Base-by-base conservation (phyloP, 331 rosid genomes). In the Pyracantha coccinea region DNA sequence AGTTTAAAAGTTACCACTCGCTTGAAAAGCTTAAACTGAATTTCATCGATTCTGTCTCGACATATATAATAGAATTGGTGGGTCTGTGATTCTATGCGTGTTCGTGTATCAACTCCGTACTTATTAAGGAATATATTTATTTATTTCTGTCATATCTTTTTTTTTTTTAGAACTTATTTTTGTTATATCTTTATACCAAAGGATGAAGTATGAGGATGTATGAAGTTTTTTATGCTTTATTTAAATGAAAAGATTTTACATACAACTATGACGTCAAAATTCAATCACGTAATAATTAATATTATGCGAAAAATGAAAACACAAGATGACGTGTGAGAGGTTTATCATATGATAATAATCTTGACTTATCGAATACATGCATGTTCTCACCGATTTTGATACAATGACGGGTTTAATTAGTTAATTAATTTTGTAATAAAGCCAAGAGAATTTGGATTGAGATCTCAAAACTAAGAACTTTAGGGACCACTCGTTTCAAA, bases 401-500 rank as follows among this genome's bases (percentile, higher is more conserved):
- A 38, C 13, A 38, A 38, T 38, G 45, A 50, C n/a, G 71, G 69
- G 10, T 68, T 68, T 27, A 14, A 21, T 19, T 55, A 33, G 24
- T 57, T 55, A 1, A 55, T 55, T 8, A 2, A 17, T 55, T 55
- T 55, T 20, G 28, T 55, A 4, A 55, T 55, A 55, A 55, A 55
- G 52, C 47, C 47, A 50, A 28, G 47, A 24, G 21, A 68, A 66
- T 38, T 4, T 31, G 50, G 62, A 63, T 17, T 1, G 45, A 62
- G 50, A 28, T 61, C 13, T 8, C 4, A 52, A 50, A 54, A 59
- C n/a, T 28, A 35, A 58, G 44, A 47, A 50, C 55, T 50, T 41
- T 15, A 52, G 71, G 79, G 35, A 58, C 60, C 68, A 69, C 71
- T 59, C 47, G 44, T 66, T 68, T 38, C 45, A 75, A 70, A 70